Evolutionary conservation across 2,329 filamentous ascomycete species (phyloP).

Genomic region (Beauveria sp.): DNA sequence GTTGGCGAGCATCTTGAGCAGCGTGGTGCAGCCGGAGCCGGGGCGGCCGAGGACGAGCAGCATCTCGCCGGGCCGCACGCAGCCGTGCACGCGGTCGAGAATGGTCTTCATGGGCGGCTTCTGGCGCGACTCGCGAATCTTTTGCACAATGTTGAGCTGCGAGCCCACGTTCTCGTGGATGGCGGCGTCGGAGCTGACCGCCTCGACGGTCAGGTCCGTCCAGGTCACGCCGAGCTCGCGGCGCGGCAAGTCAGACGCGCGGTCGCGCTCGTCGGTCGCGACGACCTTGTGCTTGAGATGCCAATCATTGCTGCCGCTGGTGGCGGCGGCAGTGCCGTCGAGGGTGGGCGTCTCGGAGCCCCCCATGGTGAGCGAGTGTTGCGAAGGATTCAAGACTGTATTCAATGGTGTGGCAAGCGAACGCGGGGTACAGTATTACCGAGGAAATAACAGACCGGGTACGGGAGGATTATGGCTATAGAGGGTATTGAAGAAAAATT

Average conservation of each 20-base stretch:
- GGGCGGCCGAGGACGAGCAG: constrained; percentile 61
- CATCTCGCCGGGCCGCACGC: constrained; percentile 67
- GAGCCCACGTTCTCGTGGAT: constrained; percentile 58
- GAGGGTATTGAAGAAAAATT: no score
- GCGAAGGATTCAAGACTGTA: no score
- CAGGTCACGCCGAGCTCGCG: constrained; percentile 56
- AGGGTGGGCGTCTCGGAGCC: constrained; percentile 7
- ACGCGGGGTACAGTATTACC: background rate
- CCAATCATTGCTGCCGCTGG: constrained; percentile 30
- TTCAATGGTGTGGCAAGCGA: no score
- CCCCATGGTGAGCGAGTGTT: background rate
- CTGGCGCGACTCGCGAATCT: constrained; percentile 43
- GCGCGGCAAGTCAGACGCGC: constrained; percentile 37
- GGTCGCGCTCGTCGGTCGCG: constrained; percentile 33
- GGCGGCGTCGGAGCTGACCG: constrained; percentile 51
- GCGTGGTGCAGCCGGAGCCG: constrained; percentile 61
- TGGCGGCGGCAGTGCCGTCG: background rate
- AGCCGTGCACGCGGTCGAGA: constrained; percentile 57
- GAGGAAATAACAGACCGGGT: no score
- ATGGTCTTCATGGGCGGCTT: constrained; percentile 57
- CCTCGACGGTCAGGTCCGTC: constrained; percentile 56
- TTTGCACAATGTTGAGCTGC: constrained; percentile 47
- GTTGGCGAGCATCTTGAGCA: constrained; percentile 64
- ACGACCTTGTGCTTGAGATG: constrained; percentile 40
- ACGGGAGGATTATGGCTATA: no score